A percentile compares a stretch with the other conserved stretches of the same genome.
Evolutionary conservation across 352 stramenopile genomes (phyloP).

Genomic region (Globisporangium megalacanthum): DNA sequence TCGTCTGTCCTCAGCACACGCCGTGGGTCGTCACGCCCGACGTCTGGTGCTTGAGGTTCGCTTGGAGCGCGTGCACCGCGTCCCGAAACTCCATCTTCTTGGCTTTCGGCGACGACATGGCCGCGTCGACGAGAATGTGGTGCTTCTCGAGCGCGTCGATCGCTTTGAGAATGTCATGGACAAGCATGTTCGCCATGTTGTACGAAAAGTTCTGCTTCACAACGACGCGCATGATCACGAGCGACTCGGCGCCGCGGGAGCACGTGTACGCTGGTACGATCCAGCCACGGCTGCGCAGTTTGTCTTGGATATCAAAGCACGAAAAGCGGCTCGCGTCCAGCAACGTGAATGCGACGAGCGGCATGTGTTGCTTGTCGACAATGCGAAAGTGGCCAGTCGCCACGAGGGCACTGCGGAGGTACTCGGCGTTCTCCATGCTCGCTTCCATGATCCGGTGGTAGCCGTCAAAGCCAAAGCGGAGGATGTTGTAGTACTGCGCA

Average conservation of each 20-base stretch:
- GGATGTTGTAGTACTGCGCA: conserved; percentile 92
- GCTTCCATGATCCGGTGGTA: conserved; percentile 87
- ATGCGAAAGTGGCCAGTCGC: conserved; percentile 85
- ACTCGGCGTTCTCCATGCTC: conserved; percentile 83
- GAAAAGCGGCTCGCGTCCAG: conserved; percentile 78
- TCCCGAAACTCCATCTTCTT: conserved; percentile 65
- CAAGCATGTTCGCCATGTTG: conserved; percentile 86
- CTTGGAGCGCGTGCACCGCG: conserved; percentile 57
- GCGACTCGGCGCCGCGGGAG: conserved; percentile 69
- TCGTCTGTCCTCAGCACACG: conserved; percentile 46
- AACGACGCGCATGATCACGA: conserved; percentile 88
- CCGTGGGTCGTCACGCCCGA: conserved; percentile 74
- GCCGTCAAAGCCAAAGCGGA: conserved; percentile 88
- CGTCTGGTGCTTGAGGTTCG: conserved; percentile 70
- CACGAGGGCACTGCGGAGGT: conserved; percentile 68
- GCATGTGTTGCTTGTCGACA: conserved; percentile 90
- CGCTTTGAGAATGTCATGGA: conserved; percentile 81
- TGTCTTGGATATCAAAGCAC: conserved; percentile 90
- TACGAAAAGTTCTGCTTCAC: conserved; percentile 90
- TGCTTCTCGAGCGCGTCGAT: conserved; percentile 80
- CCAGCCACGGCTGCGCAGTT: conserved; percentile 81
- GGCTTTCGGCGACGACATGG: conserved; percentile 74
- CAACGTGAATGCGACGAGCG: conserved; percentile 82
- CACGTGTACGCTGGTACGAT: conserved; percentile 90
- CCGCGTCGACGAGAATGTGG: conserved; percentile 63